Base-by-base conservation (phyloP, 1,139 yeast species). In the Yamadazyma triangularis region DNA sequence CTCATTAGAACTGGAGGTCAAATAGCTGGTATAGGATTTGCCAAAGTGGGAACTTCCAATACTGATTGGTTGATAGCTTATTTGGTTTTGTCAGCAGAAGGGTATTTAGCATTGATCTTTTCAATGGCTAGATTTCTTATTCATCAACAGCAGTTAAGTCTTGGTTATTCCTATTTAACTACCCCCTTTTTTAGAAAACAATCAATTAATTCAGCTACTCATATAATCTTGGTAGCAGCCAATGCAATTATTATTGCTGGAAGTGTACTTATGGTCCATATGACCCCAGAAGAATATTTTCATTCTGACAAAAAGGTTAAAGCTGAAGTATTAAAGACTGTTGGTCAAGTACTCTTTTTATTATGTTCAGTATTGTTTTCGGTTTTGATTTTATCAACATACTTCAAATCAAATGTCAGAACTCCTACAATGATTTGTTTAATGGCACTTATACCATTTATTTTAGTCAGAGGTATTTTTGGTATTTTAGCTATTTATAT, bases 201-300 rank as follows among this genome's bases (percentile, higher is more conserved):
- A n/a, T n/a, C n/a, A n/a, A n/a, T n/a, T n/a, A n/a, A n/a, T n/a
- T n/a, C n/a, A n/a, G n/a, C n/a, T n/a, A n/a, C n/a, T n/a, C 63
- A 61, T 38, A 28, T 27, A 9, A 23, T 49, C 4, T 53, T 63
- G 39, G 43, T 61, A 19, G 58, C 60, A 1, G 68, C 67, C 9
- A 62, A 63, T 42, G 57, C 51, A 1, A 26, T 62, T 2, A 40
- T 63, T n/a, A 52, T 64, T 29, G 45, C 47, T 9, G 70, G 70
- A n/a, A n/a, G n/a, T n/a, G n/a, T n/a, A n/a, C n/a, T n/a, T n/a
- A n/a, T n/a, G n/a, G n/a, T n/a, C n/a, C n/a, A n/a, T n/a, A n/a
- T n/a, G n/a, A n/a, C n/a, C n/a, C n/a, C n/a, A n/a, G n/a, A n/a
- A n/a, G n/a, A n/a, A n/a, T n/a, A n/a, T n/a, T n/a, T n/a, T n/a